Conservation (phyloP, 257 asterid genomes). For the Przewalskia tangutica region DNA sequence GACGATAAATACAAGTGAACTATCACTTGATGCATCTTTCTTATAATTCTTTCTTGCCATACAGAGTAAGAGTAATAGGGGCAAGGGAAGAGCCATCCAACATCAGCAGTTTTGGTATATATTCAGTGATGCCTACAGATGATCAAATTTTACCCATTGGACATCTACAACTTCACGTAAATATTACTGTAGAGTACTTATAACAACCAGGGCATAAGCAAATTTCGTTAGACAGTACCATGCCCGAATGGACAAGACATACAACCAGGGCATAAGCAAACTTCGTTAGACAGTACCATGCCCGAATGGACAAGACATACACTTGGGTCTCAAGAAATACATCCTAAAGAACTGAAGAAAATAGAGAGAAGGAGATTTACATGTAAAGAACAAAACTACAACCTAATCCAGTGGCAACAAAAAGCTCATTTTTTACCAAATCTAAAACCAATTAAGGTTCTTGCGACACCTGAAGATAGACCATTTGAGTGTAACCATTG, state of each 20-base stretch:
- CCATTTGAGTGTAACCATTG: conserved; percentile 96
- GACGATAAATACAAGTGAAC: neutral
- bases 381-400: neutral
- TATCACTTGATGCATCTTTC: neutral
- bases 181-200: neutral
- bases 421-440: neutral
- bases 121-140: neutral
- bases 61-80: neutral
- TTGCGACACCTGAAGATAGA: conserved; percentile 61
- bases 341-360: neutral
- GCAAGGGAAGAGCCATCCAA: neutral
- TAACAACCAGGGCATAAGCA: neutral
- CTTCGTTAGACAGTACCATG: neutral
- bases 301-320: neutral
- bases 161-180: neutral
- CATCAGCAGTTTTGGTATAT: neutral
- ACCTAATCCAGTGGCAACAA: neutral
- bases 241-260: no score
- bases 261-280: neutral
- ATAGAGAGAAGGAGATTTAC: neutral
- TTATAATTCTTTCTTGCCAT: neutral
- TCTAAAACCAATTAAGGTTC: conserved; percentile 19
- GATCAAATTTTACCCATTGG: neutral
- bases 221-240: neutral
- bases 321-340: neutral